phyloP scores from a whole-genome alignment of 2,329 filamentous ascomycete species.

The Penicillium sp. region DNA sequence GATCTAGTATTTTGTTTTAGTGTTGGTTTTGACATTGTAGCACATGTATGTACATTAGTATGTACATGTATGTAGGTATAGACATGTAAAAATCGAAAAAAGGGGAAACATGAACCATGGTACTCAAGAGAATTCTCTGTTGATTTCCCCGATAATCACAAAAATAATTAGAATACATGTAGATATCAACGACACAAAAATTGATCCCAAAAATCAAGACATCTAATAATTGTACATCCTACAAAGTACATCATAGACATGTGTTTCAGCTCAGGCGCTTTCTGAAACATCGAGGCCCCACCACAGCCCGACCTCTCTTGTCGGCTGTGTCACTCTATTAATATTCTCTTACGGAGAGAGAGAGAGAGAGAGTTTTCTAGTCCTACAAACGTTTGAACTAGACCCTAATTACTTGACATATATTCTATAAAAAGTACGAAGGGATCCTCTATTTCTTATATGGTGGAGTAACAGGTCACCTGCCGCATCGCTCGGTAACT shows the following conservation, averaged over 20 bases:
- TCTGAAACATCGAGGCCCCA: conserved; percentile 29
- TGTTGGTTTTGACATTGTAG: neutral
- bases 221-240: neutral
- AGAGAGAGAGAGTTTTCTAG: neutral
- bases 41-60: neutral
- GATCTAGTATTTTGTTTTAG: neutral
- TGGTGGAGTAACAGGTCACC: conserved; percentile 11
- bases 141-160: neutral
- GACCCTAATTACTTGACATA: neutral
- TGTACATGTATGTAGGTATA: no score
- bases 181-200: no score
- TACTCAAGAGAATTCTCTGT: conserved; percentile 1
- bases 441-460: conserved; percentile 1
- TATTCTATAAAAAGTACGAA: neutral
- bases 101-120: conserved; percentile 2
- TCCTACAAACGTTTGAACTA: neutral
- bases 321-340: conserved; percentile 27
- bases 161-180: neutral
- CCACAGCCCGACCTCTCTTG: conserved; percentile 20
- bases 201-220: neutral
- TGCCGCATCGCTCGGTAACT: conserved; percentile 13
- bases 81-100: neutral
- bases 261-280: conserved; percentile 21
- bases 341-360: conserved; percentile 15
- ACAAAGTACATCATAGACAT: neutral